Evolutionary conservation across 306 rosid species (phyloP).

Genomic region (Vigna nakashimae): DNA sequence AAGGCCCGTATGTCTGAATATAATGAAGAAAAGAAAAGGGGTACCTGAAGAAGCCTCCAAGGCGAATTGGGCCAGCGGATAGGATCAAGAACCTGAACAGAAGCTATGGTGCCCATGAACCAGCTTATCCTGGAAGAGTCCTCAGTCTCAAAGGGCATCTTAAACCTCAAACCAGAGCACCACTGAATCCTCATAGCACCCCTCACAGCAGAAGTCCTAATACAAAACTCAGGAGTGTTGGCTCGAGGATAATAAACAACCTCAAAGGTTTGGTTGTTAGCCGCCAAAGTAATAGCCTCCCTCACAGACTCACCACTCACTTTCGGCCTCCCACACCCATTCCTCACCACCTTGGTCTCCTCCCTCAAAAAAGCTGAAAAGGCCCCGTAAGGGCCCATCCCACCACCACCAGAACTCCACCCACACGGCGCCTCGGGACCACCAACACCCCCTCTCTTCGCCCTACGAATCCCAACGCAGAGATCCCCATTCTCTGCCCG

Average conservation of each 20-base stretch:
- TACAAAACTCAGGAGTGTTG: constrained; percentile 89
- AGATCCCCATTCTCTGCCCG: constrained; percentile 84
- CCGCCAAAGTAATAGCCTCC: constrained; percentile 75
- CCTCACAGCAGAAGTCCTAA: constrained; percentile 71
- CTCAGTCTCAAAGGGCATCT: constrained; percentile 99
- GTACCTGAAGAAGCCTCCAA: constrained; percentile 99
- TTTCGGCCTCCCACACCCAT: constrained; percentile 47
- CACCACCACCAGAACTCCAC: constrained; percentile 57
- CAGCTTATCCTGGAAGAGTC: constrained; percentile 96
- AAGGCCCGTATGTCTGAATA: no score
- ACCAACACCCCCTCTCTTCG: constrained; percentile 67
- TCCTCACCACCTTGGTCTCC: constrained; percentile 54
- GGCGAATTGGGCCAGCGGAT: constrained; percentile 95
- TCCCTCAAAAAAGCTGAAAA: constrained; percentile 71
- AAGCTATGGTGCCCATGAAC: constrained; percentile 95
- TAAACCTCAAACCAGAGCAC: constrained; percentile 94
- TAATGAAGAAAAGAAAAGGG: not conserved
- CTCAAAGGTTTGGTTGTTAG: constrained; percentile 74
- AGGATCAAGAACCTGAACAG: constrained; percentile 85
- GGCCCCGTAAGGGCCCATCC: constrained; percentile 59
- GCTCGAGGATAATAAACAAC: constrained; percentile 84
- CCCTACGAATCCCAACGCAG: constrained; percentile 83
- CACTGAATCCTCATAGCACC: constrained; percentile 87
- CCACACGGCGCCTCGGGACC: constrained; percentile 62
- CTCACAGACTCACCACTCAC: constrained; percentile 77